Conservation (phyloP, 441 rosid genomes). For the Viola pubescens region DNA sequence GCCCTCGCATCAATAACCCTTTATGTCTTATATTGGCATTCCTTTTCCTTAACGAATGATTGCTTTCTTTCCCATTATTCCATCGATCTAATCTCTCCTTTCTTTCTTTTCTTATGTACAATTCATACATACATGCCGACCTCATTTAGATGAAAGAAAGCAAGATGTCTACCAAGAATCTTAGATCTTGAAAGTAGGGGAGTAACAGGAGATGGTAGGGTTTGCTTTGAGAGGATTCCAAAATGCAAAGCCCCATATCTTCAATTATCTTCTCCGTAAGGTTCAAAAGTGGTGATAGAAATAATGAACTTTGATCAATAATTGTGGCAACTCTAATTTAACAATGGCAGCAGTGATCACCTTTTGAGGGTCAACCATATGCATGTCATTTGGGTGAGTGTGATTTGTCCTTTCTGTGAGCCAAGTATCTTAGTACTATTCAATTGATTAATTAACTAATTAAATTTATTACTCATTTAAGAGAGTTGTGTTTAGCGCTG, state of each 20-base stretch:
- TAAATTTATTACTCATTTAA: no score
- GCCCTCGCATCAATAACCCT: neutral
- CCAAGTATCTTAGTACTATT: neutral
- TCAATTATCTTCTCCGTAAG: neutral
- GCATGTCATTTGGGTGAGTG: neutral
- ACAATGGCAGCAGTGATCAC: neutral
- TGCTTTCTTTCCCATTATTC: neutral
- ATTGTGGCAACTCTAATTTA: neutral
- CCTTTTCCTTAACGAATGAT: constrained; percentile 4
- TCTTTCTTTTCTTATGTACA: neutral
- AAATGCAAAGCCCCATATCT: constrained; percentile 6
- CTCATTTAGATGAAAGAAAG: neutral
- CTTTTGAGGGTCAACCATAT: neutral
- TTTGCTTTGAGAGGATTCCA: constrained; percentile 2
- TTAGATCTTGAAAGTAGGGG: neutral
- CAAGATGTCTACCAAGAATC: neutral
- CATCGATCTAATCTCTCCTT: no score
- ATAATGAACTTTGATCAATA: neutral
- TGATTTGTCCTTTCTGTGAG: neutral
- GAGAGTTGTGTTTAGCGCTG: no score
- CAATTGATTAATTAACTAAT: no score
- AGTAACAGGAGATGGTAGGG: neutral
- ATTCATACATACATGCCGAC: neutral
- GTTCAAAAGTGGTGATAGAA: neutral
- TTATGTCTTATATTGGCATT: constrained; percentile 3